Evolutionary conservation across 2,329 filamentous ascomycete species (phyloP), one percentile per base, ranked within the genome.

Genomic region (Aspergillus hortae): DNA sequence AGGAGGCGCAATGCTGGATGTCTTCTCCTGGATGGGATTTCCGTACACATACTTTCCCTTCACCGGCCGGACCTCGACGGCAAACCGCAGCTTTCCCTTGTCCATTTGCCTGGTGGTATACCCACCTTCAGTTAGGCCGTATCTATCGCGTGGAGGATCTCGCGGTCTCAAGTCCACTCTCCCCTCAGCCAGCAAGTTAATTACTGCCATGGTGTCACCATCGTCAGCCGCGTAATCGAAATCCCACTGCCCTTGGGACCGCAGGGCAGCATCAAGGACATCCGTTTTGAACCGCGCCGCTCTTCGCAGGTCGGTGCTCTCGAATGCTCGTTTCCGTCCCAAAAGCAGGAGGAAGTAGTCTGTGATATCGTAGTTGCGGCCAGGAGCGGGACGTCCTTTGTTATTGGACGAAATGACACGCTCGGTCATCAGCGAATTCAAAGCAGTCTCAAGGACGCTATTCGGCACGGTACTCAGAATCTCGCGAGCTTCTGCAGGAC

Each of bases 51-150:
- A 80, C 3, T 52, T 56, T 0, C 53, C 60, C 4, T 61, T 43
- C 21, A 65, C 64, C 1, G 74, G 71, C 7, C 55, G 55, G 12
- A 78, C 56, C 15, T 77, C 67, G 12, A 78, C 58, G 1, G 65
- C 56, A 53, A 79, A 80, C 11, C 67, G 67, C 14, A 79, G 61
- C 15, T 68, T 65, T 5, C 57, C 58, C 54, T 74, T 77, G 54
- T 79, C 73, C 61, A 80, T 74, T 35, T 70, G 63, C 12, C 75
- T 65, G 1, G 76, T 77, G 41, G 74, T 62, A 48, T 80, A 80
- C 10, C 72, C 71, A 7, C 71, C 69, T 7, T 77, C 72, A 9
- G 71, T 74, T 4, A 79, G 64, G 9, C 77, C 77, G 54, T 72
- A 79, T 54, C 73, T 73, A 43, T 74, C 67, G 14, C 66, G 62